Percentiles rank a stretch among this genome's conserved stretches.
Conservation (phyloP, 2,329 filamentous ascomycete species). For the Sporothrix pallida region DNA sequence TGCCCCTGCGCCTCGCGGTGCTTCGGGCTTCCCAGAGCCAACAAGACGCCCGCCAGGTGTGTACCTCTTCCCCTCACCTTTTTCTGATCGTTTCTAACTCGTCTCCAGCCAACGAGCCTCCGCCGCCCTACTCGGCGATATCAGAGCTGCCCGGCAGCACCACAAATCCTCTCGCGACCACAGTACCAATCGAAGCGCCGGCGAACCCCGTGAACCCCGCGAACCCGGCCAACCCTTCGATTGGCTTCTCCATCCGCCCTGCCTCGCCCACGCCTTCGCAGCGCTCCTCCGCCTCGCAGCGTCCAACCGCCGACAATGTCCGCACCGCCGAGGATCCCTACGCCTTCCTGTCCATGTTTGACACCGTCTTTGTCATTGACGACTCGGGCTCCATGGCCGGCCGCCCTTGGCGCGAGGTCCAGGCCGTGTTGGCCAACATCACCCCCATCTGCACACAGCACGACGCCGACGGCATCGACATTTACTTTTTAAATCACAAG, state of each 20-base stretch:
- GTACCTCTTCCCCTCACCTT: neutral
- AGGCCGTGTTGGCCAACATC: slow-evolving; percentile 72
- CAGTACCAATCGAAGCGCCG: slow-evolving; percentile 34
- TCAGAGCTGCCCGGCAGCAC: slow-evolving; percentile 22
- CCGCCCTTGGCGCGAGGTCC: slow-evolving; percentile 75
- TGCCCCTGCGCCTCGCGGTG: slow-evolving; percentile 32
- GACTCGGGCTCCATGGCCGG: slow-evolving; percentile 89
- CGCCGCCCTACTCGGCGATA: slow-evolving; percentile 44
- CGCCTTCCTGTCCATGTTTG: slow-evolving; percentile 77
- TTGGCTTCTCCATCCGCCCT: slow-evolving; percentile 26
- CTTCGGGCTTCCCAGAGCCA: slow-evolving; percentile 37
- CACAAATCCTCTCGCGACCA: neutral
- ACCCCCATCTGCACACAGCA: slow-evolving; percentile 80
- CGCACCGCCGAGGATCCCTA: slow-evolving; percentile 68
- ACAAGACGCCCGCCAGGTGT: slow-evolving; percentile 38
- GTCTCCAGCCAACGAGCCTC: slow-evolving; percentile 45
- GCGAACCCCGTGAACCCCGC: neutral
- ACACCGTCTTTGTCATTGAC: slow-evolving; percentile 90
- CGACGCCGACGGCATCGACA: slow-evolving; percentile 84
- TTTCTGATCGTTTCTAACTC: too few species aligned
- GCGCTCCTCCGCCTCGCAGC: slow-evolving; percentile 33
- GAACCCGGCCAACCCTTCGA: neutral
- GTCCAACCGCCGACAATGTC: slow-evolving; percentile 41
- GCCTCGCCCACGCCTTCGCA: slow-evolving; percentile 40
- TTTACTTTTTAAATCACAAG: slow-evolving; percentile 85